These are phyloP conservation scores for Marasmius fiardii DNA, from an alignment of 1,284 basidiomycete species.

Conservation along the genomic window DNA sequence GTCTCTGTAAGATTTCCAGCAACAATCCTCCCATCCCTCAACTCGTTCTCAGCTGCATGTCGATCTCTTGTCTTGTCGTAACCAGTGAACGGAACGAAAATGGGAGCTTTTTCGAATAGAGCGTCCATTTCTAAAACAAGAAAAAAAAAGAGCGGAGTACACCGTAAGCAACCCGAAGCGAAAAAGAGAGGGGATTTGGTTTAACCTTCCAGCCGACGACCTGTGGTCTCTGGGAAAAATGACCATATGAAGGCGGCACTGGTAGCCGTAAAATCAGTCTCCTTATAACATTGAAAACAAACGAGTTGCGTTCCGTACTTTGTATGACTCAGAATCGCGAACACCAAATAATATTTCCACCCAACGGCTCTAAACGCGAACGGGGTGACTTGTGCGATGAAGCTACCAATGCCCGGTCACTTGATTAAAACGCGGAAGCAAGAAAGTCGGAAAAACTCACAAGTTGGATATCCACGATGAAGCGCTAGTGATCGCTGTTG, in stretches of 20 bases:
- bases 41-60: conserved; percentile 43
- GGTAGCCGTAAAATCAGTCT: background rate
- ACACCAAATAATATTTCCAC: conserved; percentile 51
- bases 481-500: conserved; percentile 53
- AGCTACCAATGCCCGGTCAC: conserved; percentile 20
- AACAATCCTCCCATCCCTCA: conserved; percentile 31
- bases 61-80: conserved; percentile 34
- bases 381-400: conserved; percentile 47
- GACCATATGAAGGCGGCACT: conserved; percentile 55
- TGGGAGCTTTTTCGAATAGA: conserved; percentile 45
- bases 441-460: conserved; percentile 23
- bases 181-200: conserved; percentile 4
- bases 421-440: background rate
- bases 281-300: background rate
- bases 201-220: conserved; percentile 42
- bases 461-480: conserved; percentile 51
- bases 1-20: background rate
- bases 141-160: too few species aligned
- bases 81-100: conserved; percentile 46
- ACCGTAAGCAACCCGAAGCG: background rate
- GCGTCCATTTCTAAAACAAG: conserved; percentile 47
- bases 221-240: conserved; percentile 45
- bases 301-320: conserved; percentile 34
- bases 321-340: conserved; percentile 58
- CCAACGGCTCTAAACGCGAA: conserved; percentile 47